Base-by-base conservation (phyloP, 768 basidiomycete genomes). In the Mycena vulgaris region DNA sequence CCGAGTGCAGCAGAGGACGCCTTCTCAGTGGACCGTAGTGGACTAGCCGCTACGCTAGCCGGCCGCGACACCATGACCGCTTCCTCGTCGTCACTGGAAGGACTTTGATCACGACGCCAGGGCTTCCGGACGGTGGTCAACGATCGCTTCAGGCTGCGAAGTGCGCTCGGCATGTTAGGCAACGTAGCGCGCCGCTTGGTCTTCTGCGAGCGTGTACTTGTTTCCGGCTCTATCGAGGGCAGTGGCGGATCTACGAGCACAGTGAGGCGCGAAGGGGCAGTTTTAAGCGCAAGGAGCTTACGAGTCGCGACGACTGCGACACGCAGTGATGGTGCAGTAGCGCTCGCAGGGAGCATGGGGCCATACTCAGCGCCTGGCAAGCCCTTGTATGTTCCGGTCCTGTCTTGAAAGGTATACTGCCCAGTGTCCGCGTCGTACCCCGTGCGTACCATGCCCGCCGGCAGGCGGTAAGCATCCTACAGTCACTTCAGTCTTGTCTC, bases 341-440 rank as follows among this genome's bases (percentile, higher is more conserved):
- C 37, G 11, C 48, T 52, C 13, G 14, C 65, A 5, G 61, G 37
- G 23, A 48, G 49, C 55, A 71, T 63, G 19, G 60, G 65, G 21
- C 87, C 86, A 48, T 80, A 87, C 56, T 83, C 75, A n/a, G 83
- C 79, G 35, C 86, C 87, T 67, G 86, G 82, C 13, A 81, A 67
- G 35, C 87, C 87, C 1, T 13, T 71, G 82, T 83, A 82, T 83
- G 86, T 75, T 13, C 87, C 87, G 37, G 77, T 78, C 3, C 65
- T 65, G 73, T 83, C 83, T 31, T 80, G 80, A 79, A 84, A 89
- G 68, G 80, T 81, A 77, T 89, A 88, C 58, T 78, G 79, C 37
- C 83, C 81, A 17, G 80, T 80, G 76, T 89, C 87, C 5, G 85
- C 80, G 74, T 89, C 87, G 76, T 89, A 89, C n/a, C 86, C 87